phyloP scores from a whole-genome alignment of 768 basidiomycete species.

The Boletus rufocinnamomeus region DNA sequence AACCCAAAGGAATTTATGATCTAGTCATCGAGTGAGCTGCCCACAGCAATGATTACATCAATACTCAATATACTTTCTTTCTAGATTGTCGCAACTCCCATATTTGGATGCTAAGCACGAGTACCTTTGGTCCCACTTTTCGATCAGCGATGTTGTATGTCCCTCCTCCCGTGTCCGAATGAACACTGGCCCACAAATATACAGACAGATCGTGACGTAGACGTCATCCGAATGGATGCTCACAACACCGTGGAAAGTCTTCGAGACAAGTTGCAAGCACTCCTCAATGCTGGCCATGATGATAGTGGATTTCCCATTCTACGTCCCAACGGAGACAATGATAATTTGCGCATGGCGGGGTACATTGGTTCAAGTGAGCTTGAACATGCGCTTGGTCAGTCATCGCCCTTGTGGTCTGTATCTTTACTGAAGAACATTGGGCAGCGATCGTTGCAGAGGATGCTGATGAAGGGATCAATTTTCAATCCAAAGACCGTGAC shows the following conservation, averaged over 20 bases:
- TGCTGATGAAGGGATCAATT: conserved; percentile 64
- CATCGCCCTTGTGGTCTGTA: background rate
- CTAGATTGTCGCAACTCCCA: conserved; percentile 78
- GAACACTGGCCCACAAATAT: background rate
- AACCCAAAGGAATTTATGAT: conserved; percentile 94
- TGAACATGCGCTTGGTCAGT: conserved; percentile 86
- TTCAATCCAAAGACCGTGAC: conserved; percentile 51
- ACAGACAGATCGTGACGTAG: conserved; percentile 67
- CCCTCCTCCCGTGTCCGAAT: background rate
- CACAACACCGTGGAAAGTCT: conserved; percentile 79
- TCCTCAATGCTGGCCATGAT: conserved; percentile 61
- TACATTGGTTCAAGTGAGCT: conserved; percentile 93
- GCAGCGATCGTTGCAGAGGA: conserved; percentile 78
- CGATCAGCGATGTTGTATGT: conserved; percentile 78
- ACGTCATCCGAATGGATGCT: conserved; percentile 70
- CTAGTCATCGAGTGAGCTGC: conserved; percentile 76
- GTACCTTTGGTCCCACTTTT: conserved; percentile 79
- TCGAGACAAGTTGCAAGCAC: conserved; percentile 62
- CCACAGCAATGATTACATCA: background rate
- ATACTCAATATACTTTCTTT: conserved; percentile 1
- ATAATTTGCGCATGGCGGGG: conserved; percentile 71
- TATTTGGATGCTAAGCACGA: conserved; percentile 91
- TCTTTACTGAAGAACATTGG: conserved; percentile 1
- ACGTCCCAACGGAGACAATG: conserved; percentile 44
- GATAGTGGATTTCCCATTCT: conserved; percentile 90